Evolutionary conservation across 129 eudicot species (phyloP), one percentile per base, ranked within the genome.

Genomic region (Mikania micrantha): DNA sequence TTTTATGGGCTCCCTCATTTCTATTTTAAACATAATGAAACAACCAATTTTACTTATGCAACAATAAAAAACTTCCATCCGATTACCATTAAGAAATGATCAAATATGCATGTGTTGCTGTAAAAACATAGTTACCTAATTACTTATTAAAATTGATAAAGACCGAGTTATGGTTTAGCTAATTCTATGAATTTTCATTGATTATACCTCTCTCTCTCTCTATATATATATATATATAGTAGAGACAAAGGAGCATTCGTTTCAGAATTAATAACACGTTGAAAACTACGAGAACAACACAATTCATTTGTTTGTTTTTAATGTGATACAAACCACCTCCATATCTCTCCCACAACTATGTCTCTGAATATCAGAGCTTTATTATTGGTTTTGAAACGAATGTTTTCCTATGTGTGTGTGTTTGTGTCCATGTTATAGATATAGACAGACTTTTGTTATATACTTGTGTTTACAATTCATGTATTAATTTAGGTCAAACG

Each of bases 401-500:
- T n/a, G 20, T 4, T 0, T 13, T 4, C 13, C 13, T 15, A 0
- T 44, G 21, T 44, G 2, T 15, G 20, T n/a, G 6, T 44, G 5
- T 42, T 4, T 47, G 5, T 5, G 16, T 16, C 15, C 4, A 16
- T 16, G 1, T n/a, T 0, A 39, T 0, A 39, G 13, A 39, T 12
- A 39, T 13, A 12, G 9, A 13, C 5, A 47, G 24, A 16, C 32
- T n/a, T n/a, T n/a, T n/a, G n/a, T n/a, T n/a, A n/a, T n/a, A n/a
- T n/a, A 59, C 61, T 59, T 59, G 25, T 67, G 20, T 59, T 35
- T 58, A 74, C 68, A 36, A 27, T 45, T 3, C 53, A 63, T 45
- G 38, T 31, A 69, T 74, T 67, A 50, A 20, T 65, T 49, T 74
- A 94, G 99, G 99, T 94, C 71, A 94, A 86, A 78, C 80, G 76